Base-by-base conservation (phyloP, 2,329 filamentous ascomycete genomes). In the Trichoderma endophyticum region DNA sequence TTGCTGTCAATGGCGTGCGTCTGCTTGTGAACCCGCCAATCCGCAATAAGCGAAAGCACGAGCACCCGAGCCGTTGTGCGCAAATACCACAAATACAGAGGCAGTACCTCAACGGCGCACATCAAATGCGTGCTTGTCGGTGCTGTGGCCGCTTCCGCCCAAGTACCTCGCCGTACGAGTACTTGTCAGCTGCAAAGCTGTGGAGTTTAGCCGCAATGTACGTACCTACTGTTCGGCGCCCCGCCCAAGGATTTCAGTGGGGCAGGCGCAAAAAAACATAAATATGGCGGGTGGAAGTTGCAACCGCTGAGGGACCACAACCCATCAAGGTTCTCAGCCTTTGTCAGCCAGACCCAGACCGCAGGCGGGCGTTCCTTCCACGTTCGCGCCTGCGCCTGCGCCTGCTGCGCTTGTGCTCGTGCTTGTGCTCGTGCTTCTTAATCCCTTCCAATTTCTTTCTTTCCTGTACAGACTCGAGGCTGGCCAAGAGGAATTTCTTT, bases 311-410 rank as follows among this genome's bases (percentile, higher is more conserved):
- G 21, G 48, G 59, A 36, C 39, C 15, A 24, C 56, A 74, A 77
- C 74, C 77, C 78, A 78, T 79, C 77, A 75, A 76, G 78, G 78
- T 79, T 77, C 78, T 79, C 78, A 36, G 76, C 66, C 56, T 51
- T 43, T 39, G 68, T 71, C 62, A 61, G 68, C 56, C 68, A 61
- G 59, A 9, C 43, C 56, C 32, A 70, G 43, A 70, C 68, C 48
- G 60, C 68, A 64, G 60, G 59, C 60, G 59, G 68, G 68, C 68
- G 60, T 21, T 71, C 60, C 60, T 71, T 64, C 60, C 68, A 26
- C 57, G 66, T 28, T 26, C 30, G 48, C 48, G 68, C 34, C 68
- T 63, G 68, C 60, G 68, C 68, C 48, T 70, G 68, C 28, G 43
- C 32, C 62, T 30, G 56, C 51, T 62, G 32, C 34, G 60, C 48